phyloP scores from a whole-genome alignment of 2,329 filamentous ascomycete genomes.

The Phialophora expanda region DNA sequence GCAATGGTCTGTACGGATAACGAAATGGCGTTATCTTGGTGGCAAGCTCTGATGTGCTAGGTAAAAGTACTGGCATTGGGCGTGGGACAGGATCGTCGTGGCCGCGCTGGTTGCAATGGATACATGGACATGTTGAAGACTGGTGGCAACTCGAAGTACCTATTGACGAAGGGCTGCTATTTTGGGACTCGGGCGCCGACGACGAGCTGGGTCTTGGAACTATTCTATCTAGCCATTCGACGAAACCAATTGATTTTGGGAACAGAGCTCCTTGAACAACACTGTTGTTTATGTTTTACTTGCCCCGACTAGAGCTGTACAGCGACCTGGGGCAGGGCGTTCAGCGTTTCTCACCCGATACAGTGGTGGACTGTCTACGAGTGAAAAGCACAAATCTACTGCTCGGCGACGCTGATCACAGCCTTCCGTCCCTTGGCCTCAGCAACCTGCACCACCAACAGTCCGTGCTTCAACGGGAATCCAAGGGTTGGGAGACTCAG shows the following conservation, averaged over 20 bases:
- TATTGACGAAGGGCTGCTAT: background rate
- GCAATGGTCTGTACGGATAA: background rate
- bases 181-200: background rate
- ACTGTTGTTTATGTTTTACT: background rate
- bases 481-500: too few species aligned
- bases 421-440: constrained; percentile 32
- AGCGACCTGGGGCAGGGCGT: background rate
- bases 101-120: background rate
- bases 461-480: too few species aligned
- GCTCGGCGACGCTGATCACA: constrained; percentile 15
- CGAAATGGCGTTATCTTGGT: constrained; percentile 4
- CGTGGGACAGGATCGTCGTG: background rate
- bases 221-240: background rate
- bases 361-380: background rate
- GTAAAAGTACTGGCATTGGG: constrained; percentile 4
- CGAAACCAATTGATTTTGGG: background rate
- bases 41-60: background rate
- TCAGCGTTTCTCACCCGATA: background rate
- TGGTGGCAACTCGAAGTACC: background rate
- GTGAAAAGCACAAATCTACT: background rate
- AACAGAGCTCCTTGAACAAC: background rate
- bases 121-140: background rate
- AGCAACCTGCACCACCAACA: constrained; percentile 45
- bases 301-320: background rate
- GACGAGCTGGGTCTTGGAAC: background rate